Conservation (phyloP, 306 rosid species). For the Pyrus communis region DNA sequence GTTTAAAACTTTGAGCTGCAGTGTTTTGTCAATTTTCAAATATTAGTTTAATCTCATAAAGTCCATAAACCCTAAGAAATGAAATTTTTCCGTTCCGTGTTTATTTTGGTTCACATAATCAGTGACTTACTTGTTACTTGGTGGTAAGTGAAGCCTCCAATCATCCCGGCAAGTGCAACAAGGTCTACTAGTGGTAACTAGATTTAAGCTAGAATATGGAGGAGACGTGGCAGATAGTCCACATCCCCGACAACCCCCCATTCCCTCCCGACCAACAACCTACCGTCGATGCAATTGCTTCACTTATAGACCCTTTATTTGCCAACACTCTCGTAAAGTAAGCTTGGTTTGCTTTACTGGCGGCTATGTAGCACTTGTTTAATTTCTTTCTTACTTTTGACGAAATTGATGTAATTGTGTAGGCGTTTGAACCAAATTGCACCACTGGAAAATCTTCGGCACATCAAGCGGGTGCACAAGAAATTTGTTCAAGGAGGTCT, state of each 20-base stretch:
- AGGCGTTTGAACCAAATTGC: slow-evolving; percentile 67
- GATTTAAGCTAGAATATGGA: no score
- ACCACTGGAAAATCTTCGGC: slow-evolving; percentile 62
- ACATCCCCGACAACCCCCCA: slow-evolving; percentile 1
- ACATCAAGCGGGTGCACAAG: slow-evolving; percentile 74
- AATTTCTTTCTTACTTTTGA: background rate
- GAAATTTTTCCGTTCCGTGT: background rate
- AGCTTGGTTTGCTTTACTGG: background rate
- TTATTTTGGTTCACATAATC: background rate
- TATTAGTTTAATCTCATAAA: background rate
- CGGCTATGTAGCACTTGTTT: background rate
- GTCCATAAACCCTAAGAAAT: no score
- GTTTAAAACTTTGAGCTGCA: background rate
- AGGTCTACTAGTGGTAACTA: no score
- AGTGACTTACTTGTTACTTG: no score
- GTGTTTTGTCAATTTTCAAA: background rate
- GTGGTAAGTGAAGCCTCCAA: no score
- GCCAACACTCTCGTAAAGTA: slow-evolving; percentile 70
- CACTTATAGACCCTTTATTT: slow-evolving; percentile 53
- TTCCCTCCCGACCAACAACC: slow-evolving; percentile 56
- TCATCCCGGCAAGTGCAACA: no score
- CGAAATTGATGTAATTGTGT: background rate
- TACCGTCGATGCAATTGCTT: slow-evolving; percentile 58
- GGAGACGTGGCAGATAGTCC: no score
- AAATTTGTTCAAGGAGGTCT: slow-evolving; percentile 16